These are phyloP conservation scores for Fusarium heterosporum DNA, from an alignment of 2,329 filamentous ascomycete genomes.

Conservation along the genomic window DNA sequence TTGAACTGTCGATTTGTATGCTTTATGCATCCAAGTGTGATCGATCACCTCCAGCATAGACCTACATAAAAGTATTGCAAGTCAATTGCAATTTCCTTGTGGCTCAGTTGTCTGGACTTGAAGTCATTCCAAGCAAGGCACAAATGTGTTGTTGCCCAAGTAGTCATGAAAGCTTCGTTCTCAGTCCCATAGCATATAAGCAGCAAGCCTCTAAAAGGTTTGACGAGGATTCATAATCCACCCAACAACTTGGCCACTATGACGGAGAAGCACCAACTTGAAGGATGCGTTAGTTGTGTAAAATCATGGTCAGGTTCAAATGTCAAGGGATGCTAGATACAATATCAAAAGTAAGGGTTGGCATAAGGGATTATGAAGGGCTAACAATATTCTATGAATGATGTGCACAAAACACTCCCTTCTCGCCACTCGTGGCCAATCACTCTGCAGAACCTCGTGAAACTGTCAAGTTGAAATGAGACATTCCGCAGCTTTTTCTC, in stretches of 20 bases:
- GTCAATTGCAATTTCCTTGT: background rate
- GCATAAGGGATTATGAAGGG: slow-evolving; percentile 25
- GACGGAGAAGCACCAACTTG: slow-evolving; percentile 5
- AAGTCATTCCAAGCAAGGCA: background rate
- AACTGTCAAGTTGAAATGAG: slow-evolving; percentile 20
- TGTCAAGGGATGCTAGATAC: background rate
- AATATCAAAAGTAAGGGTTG: slow-evolving; percentile 21
- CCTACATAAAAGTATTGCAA: background rate
- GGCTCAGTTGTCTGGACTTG: background rate
- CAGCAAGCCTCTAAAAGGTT: slow-evolving; percentile 18
- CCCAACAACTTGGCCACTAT: slow-evolving; percentile 3
- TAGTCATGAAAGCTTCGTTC: slow-evolving; percentile 2
- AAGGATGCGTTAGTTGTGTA: background rate
- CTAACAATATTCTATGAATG: background rate
- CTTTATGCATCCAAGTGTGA: background rate
- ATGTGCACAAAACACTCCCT: slow-evolving; percentile 23
- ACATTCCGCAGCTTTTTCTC: slow-evolving; percentile 28
- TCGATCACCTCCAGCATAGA: background rate
- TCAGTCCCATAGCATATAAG: slow-evolving; percentile 39
- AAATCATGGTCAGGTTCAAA: background rate
- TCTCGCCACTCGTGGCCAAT: slow-evolving; percentile 20
- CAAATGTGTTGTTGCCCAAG: slow-evolving; percentile 3
- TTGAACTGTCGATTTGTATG: background rate
- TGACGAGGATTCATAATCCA: slow-evolving; percentile 13
- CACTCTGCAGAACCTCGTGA: slow-evolving; percentile 6